Percentiles rank a stretch among this genome's conserved stretches.
Evolutionary conservation across 73 alveolate genomes (phyloP).

Genomic region (Durusdinium trenchii): DNA sequence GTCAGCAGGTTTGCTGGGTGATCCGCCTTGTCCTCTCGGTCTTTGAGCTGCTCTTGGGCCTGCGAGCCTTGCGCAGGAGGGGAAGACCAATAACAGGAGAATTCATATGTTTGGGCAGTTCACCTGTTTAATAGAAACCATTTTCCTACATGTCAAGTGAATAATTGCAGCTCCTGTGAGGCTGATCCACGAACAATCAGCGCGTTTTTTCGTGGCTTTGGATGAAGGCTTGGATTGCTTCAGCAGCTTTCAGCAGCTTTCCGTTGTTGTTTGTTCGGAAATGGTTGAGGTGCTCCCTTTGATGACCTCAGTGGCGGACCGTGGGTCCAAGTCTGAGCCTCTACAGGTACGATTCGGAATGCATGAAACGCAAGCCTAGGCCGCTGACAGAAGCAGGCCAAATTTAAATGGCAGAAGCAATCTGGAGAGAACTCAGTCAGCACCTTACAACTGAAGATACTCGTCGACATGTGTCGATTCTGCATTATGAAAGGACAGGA

Average conservation of each 20-base stretch:
- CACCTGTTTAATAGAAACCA: not conserved
- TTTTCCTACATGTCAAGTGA: not conserved
- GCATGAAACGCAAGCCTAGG: not conserved
- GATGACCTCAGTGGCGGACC: slow-evolving; percentile 40
- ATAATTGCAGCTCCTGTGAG: not conserved
- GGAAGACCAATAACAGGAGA: not conserved
- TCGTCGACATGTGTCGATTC: no score
- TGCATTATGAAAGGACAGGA: no score
- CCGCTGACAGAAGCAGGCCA: slow-evolving; percentile 33
- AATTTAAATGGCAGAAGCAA: slow-evolving; percentile 39
- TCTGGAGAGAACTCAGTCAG: slow-evolving; percentile 59
- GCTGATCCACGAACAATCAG: slow-evolving; percentile 90
- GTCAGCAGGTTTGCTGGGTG: slow-evolving; percentile 82
- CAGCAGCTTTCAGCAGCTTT: not conserved
- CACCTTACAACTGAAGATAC: no score
- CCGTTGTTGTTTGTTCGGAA: not conserved
- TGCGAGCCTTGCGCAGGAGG: slow-evolving; percentile 70
- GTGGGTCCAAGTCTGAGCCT: not conserved
- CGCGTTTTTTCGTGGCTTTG: slow-evolving; percentile 77
- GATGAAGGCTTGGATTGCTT: slow-evolving; percentile 28
- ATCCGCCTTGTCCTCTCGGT: slow-evolving; percentile 25
- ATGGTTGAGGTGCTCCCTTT: not conserved
- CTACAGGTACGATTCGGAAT: not conserved
- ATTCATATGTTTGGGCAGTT: not conserved
- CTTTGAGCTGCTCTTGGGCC: slow-evolving; percentile 43